A percentile compares a stretch with the other conserved stretches of the same genome.
phyloP scores from a whole-genome alignment of 306 rosid genomes.

The Lathyrus tuberosus region DNA sequence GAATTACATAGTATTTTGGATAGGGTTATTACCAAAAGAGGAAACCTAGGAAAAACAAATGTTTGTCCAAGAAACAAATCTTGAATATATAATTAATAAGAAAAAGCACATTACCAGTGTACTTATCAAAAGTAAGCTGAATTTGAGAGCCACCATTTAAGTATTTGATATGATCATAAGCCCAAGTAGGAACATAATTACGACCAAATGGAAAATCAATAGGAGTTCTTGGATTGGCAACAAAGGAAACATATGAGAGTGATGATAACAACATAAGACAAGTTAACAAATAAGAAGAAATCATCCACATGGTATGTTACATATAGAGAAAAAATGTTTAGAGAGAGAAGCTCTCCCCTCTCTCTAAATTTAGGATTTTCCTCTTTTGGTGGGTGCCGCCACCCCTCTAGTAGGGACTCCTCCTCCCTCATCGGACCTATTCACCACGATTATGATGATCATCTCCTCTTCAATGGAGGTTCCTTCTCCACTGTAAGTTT shows the following conservation, averaged over 20 bases:
- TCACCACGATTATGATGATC: too few species aligned
- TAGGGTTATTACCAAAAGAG: too few species aligned
- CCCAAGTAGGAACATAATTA: constrained; percentile 84
- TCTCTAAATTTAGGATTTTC: too few species aligned
- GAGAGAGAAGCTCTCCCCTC: too few species aligned
- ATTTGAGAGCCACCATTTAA: constrained; percentile 66
- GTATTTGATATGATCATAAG: constrained; percentile 83
- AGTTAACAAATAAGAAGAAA: too few species aligned
- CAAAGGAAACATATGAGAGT: constrained; percentile 38
- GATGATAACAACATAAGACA: constrained; percentile 42
- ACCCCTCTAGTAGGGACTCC: too few species aligned
- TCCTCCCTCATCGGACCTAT: too few species aligned
- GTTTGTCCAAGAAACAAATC: not conserved
- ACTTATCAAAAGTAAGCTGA: constrained; percentile 68
- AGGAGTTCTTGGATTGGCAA: constrained; percentile 52
- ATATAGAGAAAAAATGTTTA: too few species aligned
- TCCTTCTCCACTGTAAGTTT: too few species aligned
- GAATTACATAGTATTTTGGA: not conserved
- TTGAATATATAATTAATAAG: not conserved
- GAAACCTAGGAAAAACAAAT: not conserved
- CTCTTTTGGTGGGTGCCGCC: too few species aligned
- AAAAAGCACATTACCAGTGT: constrained; percentile 54
- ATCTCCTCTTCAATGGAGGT: too few species aligned
- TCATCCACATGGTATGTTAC: too few species aligned
- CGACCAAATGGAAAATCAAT: constrained; percentile 67